These are phyloP conservation scores for Hypocreales sp. DNA, from an alignment of 2,329 filamentous ascomycete species.

Conservation along the genomic window DNA sequence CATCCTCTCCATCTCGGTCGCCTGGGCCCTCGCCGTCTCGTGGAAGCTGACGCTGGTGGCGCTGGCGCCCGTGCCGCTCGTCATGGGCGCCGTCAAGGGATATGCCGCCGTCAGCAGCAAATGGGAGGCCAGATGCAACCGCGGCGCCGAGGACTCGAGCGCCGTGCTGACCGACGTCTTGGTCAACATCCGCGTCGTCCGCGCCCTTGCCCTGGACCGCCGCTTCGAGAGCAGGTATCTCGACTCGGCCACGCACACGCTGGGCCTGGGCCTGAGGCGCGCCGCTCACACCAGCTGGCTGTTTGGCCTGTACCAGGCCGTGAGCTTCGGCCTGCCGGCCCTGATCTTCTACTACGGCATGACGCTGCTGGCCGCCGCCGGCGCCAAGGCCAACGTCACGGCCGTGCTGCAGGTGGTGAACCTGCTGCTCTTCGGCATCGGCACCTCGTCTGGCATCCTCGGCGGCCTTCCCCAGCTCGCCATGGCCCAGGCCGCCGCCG, in stretches of 20 bases:
- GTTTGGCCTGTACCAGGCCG: constrained; percentile 64
- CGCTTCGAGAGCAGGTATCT: constrained; percentile 54
- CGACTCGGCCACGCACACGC: constrained; percentile 31
- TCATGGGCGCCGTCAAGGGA: constrained; percentile 48
- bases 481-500: constrained; percentile 55
- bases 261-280: constrained; percentile 47
- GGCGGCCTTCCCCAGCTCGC: constrained; percentile 69
- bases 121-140: constrained; percentile 58
- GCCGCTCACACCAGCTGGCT: constrained; percentile 53
- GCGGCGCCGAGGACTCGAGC: constrained; percentile 42
- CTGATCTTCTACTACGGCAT: constrained; percentile 76
- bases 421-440: constrained; percentile 69
- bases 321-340: constrained; percentile 56
- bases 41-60: constrained; percentile 75
- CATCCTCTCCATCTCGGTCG: constrained; percentile 53
- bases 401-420: constrained; percentile 62
- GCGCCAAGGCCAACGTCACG: constrained; percentile 29
- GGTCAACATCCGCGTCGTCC: constrained; percentile 62
- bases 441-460: constrained; percentile 54
- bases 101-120: constrained; percentile 50
- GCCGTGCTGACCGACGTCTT: constrained; percentile 56
- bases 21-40: constrained; percentile 58
- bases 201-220: constrained; percentile 55
- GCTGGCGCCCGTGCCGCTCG: constrained; percentile 49
- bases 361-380: constrained; percentile 38